Evolutionary conservation across 768 basidiomycete genomes (phyloP).

Genomic region (Suillus fuscotomentosus): DNA sequence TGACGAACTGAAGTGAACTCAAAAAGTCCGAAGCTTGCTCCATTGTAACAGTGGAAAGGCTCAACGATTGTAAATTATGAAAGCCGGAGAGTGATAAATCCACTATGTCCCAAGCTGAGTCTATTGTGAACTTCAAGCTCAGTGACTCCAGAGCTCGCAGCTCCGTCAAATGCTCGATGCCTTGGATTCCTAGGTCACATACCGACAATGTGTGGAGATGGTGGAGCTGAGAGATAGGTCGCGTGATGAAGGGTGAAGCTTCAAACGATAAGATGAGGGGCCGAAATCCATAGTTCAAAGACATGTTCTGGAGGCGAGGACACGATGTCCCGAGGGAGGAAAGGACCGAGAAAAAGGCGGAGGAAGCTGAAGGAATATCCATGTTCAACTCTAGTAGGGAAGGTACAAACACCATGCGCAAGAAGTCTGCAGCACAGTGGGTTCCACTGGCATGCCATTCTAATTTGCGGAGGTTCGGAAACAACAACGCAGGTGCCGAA

Average conservation of each 20-base stretch:
- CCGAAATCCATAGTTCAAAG: not conserved
- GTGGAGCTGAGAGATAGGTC: not conserved
- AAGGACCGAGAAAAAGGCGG: not conserved
- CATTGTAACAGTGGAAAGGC: not conserved
- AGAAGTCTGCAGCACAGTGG: slow-evolving; percentile 18
- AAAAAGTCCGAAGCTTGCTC: not conserved
- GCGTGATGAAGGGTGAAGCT: not conserved
- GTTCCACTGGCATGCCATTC: slow-evolving; percentile 23
- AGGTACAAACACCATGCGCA: slow-evolving; percentile 22
- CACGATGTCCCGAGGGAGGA: not conserved
- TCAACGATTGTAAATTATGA: not conserved
- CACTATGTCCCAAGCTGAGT: not conserved
- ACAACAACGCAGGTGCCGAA: slow-evolving; percentile 16
- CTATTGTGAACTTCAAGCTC: not conserved
- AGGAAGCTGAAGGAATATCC: not conserved
- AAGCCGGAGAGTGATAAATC: not conserved
- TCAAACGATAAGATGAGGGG: not conserved
- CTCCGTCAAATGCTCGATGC: not conserved
- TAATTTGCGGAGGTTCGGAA: slow-evolving; percentile 19
- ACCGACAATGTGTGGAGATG: not conserved
- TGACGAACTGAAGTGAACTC: not conserved
- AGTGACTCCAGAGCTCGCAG: not conserved
- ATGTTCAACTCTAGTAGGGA: slow-evolving; percentile 5
- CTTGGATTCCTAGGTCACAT: not conserved
- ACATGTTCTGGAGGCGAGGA: not conserved